These are phyloP conservation scores for Chlorophyllum brunneum DNA, from an alignment of 768 basidiomycete species.

Conservation along the genomic window DNA sequence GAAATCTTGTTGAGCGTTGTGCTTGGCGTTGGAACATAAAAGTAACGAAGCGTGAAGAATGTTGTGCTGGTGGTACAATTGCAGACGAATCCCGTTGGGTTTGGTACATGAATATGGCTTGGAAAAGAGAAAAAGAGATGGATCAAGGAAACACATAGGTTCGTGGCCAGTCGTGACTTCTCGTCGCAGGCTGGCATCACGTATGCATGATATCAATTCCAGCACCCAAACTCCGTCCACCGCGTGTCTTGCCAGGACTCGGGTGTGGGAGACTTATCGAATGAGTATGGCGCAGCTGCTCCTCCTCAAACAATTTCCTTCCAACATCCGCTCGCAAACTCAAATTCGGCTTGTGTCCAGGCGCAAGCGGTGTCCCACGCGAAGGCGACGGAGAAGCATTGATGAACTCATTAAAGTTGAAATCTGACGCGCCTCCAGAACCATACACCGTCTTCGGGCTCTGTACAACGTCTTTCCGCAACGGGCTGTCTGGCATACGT, in stretches of 20 bases:
- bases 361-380: conserved; percentile 21
- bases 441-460: conserved; percentile 16
- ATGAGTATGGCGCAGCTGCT: conserved; percentile 42
- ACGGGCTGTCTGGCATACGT: conserved; percentile 15
- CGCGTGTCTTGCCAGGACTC: conserved; percentile 22
- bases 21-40: conserved; percentile 24
- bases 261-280: conserved; percentile 1
- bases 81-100: conserved; percentile 1
- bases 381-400: conserved; percentile 68
- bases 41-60: conserved; percentile 21
- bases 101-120: conserved; percentile 10
- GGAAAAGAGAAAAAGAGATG: background rate
- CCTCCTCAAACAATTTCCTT: conserved; percentile 67
- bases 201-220: conserved; percentile 44
- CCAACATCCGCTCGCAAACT: conserved; percentile 63
- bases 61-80: conserved; percentile 9
- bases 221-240: conserved; percentile 32
- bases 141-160: conserved; percentile 1
- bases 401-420: conserved; percentile 71
- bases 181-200: conserved; percentile 18
- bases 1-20: background rate
- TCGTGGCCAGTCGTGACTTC: conserved; percentile 1
- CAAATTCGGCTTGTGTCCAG: conserved; percentile 36
- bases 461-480: conserved; percentile 10
- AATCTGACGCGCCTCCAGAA: conserved; percentile 30